Evolutionary conservation across 2,329 filamentous ascomycete species (phyloP).

Genomic region (Aspergillus candidus): DNA sequence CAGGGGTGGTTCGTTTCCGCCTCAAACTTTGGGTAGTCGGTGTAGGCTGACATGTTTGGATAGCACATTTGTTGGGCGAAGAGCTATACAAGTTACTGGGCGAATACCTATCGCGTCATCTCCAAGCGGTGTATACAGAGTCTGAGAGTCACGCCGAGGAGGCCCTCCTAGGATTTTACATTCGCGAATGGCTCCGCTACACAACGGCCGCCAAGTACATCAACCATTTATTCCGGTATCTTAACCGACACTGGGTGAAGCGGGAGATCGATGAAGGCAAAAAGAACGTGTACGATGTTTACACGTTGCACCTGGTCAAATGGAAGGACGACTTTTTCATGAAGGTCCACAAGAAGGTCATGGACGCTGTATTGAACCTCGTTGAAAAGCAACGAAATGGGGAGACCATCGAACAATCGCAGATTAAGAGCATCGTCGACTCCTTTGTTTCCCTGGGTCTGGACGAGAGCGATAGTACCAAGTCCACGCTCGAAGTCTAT

Average conservation of each 20-base stretch:
- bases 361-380: conserved; percentile 88
- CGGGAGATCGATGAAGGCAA: conserved; percentile 98
- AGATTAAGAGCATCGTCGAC: conserved; percentile 95
- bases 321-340: conserved; percentile 91
- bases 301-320: conserved; percentile 90
- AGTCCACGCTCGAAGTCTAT: conserved; percentile 94
- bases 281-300: conserved; percentile 96
- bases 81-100: conserved; percentile 92
- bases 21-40: too few relatives aligned
- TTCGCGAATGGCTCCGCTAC: conserved; percentile 92
- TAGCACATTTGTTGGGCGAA: conserved; percentile 89
- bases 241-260: conserved; percentile 99
- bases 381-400: conserved; percentile 96
- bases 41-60: conserved; percentile 11
- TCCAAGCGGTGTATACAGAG: conserved; percentile 62
- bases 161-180: conserved; percentile 85
- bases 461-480: conserved; percentile 86
- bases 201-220: conserved; percentile 95
- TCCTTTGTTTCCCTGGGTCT: conserved; percentile 93
- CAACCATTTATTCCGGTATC: conserved; percentile 91
- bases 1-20: conserved; percentile 58
- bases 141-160: conserved; percentile 82
- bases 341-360: conserved; percentile 77
- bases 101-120: conserved; percentile 72
- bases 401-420: conserved; percentile 93